phyloP scores from a whole-genome alignment of 2,329 filamentous ascomycete genomes.

The Fusarium sp. region DNA sequence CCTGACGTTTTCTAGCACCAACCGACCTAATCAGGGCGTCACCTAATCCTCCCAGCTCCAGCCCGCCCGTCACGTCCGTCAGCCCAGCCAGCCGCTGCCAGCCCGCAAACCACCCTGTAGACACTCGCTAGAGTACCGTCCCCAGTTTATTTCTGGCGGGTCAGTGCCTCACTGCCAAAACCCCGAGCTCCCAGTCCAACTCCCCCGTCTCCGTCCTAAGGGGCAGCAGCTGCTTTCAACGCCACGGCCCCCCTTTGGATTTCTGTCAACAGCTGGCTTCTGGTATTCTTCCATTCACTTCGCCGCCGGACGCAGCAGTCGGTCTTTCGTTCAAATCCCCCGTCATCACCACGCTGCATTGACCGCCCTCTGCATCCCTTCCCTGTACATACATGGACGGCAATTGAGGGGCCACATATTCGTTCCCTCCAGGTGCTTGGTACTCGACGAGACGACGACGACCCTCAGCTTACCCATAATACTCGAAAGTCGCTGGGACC shows the following conservation, averaged over 20 bases:
- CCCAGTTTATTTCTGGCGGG: slow-evolving; percentile 43
- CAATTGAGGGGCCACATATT: slow-evolving; percentile 45
- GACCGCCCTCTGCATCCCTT: slow-evolving; percentile 24
- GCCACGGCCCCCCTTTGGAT: slow-evolving; percentile 44
- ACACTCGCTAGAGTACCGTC: slow-evolving; percentile 21
- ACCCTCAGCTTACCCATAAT: slow-evolving; percentile 6
- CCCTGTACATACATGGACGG: slow-evolving; percentile 41
- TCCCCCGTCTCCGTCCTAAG: slow-evolving; percentile 39
- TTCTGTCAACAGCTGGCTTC: slow-evolving; percentile 45
- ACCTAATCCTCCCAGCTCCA: slow-evolving; percentile 34
- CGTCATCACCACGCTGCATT: slow-evolving; percentile 14
- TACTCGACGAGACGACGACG: slow-evolving; percentile 29
- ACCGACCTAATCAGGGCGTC: slow-evolving; percentile 23
- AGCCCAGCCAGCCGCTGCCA: slow-evolving; percentile 22
- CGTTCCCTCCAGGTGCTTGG: slow-evolving; percentile 19
- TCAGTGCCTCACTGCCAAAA: slow-evolving; percentile 40
- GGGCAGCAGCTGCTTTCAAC: slow-evolving; percentile 43
- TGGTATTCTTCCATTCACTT: slow-evolving; percentile 46
- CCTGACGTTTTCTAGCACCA: slow-evolving; percentile 33
- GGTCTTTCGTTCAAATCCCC: slow-evolving; percentile 33
- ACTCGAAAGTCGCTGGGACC: slow-evolving; percentile 26
- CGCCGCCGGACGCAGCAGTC: slow-evolving; percentile 39
- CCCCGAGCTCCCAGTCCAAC: slow-evolving; percentile 41
- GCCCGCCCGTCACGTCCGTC: not conserved
- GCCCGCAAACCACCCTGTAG: slow-evolving; percentile 14